phyloP scores from a whole-genome alignment of 768 basidiomycete species.

The Lactifluus echinatus region DNA sequence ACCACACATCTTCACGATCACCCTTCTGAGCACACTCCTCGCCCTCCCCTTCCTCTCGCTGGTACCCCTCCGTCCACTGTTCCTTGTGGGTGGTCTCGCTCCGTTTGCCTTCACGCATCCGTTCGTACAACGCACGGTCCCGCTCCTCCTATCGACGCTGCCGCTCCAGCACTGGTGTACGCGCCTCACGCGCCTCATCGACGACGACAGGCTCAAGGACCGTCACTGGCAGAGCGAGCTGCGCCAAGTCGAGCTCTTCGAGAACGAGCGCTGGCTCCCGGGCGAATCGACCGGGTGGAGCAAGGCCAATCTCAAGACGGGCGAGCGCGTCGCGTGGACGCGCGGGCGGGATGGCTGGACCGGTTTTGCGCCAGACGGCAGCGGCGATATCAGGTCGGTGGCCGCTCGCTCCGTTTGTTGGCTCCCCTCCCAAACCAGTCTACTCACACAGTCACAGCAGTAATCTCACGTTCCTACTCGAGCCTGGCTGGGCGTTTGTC shows the following conservation, averaged over 20 bases:
- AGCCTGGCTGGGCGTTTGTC: slow-evolving; percentile 65
- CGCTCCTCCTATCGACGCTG: slow-evolving; percentile 26
- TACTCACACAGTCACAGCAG: slow-evolving; percentile 40
- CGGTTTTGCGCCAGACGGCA: slow-evolving; percentile 36
- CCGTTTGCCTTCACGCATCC: slow-evolving; percentile 53
- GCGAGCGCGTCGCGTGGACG: slow-evolving; percentile 61
- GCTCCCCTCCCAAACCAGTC: too few relatives aligned
- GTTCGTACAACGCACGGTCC: slow-evolving; percentile 25
- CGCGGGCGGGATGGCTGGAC: slow-evolving; percentile 65
- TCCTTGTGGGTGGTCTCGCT: slow-evolving; percentile 41
- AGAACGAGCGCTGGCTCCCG: slow-evolving; percentile 59
- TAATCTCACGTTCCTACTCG: slow-evolving; percentile 73
- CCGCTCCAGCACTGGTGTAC: slow-evolving; percentile 17
- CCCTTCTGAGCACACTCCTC: slow-evolving; percentile 37
- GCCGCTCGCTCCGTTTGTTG: slow-evolving; percentile 4
- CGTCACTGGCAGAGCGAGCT: slow-evolving; percentile 55
- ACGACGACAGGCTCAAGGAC: slow-evolving; percentile 60
- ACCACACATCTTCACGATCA: slow-evolving; percentile 41
- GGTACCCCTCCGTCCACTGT: slow-evolving; percentile 36
- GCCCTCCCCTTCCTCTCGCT: slow-evolving; percentile 31
- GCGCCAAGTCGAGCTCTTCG: slow-evolving; percentile 65
- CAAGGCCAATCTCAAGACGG: slow-evolving; percentile 30
- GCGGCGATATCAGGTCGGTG: slow-evolving; percentile 57
- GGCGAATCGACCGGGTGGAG: slow-evolving; percentile 29
- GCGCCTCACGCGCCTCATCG: slow-evolving; percentile 33